Evolutionary conservation across 768 basidiomycete genomes (phyloP).

Genomic region (Russula abietina): DNA sequence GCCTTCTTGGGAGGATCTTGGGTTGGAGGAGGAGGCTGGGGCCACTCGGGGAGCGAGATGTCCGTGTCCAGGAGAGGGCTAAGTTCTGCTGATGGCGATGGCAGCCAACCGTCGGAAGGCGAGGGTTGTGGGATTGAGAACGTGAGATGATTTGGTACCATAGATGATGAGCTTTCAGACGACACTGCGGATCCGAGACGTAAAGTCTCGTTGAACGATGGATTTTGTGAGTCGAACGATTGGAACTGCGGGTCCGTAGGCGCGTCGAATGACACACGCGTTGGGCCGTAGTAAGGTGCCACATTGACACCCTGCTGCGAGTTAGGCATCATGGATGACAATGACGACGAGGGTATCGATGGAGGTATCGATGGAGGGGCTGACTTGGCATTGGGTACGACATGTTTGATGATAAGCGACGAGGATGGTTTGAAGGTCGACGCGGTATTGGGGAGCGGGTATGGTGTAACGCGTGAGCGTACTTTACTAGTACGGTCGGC

Average conservation of each 20-base stretch:
- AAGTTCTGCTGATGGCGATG: neutral
- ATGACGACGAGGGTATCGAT: conserved; percentile 1
- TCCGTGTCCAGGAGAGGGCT: conserved; percentile 9
- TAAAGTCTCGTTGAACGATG: neutral
- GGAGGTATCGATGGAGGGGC: conserved; percentile 5
- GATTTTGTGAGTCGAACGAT: neutral
- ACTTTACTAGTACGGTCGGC: conserved; percentile 8
- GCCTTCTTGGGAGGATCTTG: neutral
- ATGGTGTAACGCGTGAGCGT: conserved; percentile 11
- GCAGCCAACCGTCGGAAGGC: neutral
- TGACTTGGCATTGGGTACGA: neutral
- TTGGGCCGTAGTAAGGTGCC: neutral
- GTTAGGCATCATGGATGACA: neutral
- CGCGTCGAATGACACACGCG: conserved; percentile 13
- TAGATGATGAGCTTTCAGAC: neutral
- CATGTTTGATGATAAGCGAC: neutral
- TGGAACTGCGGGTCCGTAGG: neutral
- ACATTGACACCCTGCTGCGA: neutral
- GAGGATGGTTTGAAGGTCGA: neutral
- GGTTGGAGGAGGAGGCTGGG: neutral
- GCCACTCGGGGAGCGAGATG: neutral
- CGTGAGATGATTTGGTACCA: neutral
- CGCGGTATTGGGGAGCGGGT: conserved; percentile 8
- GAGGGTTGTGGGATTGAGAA: neutral
- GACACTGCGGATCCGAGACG: neutral